Conservation (phyloP, 805 yeast genomes). For the Candida coquimbonensis region DNA sequence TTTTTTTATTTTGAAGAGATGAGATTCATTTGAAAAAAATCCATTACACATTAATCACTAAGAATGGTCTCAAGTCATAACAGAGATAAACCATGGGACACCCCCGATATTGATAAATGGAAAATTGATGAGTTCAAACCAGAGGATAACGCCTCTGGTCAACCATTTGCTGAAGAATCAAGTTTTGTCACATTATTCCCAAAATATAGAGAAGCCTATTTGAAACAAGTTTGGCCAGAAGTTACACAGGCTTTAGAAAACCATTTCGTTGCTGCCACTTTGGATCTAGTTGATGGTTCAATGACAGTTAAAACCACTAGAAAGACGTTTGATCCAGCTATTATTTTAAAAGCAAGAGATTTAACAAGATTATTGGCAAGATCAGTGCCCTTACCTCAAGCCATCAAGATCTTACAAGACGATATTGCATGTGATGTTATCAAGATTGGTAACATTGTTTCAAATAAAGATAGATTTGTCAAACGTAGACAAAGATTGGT, state of each 20-base stretch:
- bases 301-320: conserved; percentile 96
- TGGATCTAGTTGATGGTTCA: conserved; percentile 91
- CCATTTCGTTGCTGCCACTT: conserved; percentile 71
- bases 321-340: conserved; percentile 92
- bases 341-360: conserved; percentile 90
- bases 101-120: conserved; percentile 94
- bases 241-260: conserved; percentile 74
- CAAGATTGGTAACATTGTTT: conserved; percentile 83
- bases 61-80: conserved; percentile 88
- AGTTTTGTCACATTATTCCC: conserved; percentile 94
- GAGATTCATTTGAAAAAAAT: neutral
- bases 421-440: conserved; percentile 94
- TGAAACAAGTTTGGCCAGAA: conserved; percentile 89
- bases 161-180: conserved; percentile 91
- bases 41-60: neutral
- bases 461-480: conserved; percentile 88
- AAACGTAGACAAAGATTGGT: conserved; percentile 94
- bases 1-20: conserved; percentile 1
- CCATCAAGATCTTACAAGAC: conserved; percentile 83
- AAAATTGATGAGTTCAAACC: conserved; percentile 77
- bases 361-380: conserved; percentile 88
- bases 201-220: conserved; percentile 87
- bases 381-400: conserved; percentile 96
- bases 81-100: conserved; percentile 97
- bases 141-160: conserved; percentile 82